Percentiles rank a stretch among this genome's conserved stretches.
These are phyloP conservation scores for Musa beccarii DNA, from an alignment of 176 grass and related monocot genomes.

Conservation along the genomic window DNA sequence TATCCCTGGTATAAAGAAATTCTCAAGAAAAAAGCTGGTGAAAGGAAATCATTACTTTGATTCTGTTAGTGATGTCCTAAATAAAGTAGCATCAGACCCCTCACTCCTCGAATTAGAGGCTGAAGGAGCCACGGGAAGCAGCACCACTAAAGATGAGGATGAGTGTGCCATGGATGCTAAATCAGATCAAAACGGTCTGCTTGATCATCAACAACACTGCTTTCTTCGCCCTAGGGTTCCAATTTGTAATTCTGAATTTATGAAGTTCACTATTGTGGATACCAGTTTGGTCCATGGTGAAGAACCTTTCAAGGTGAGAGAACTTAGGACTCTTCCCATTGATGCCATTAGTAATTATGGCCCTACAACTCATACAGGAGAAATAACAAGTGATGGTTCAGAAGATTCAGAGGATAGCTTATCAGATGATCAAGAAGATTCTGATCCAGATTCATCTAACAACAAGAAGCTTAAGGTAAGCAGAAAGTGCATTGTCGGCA, in stretches of 20 bases:
- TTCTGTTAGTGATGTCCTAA: conserved; percentile 91
- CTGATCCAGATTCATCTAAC: conserved; percentile 20
- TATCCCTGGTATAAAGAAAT: conserved; percentile 75
- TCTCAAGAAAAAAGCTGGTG: conserved; percentile 66
- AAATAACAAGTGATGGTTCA: conserved; percentile 41
- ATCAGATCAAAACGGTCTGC: conserved; percentile 27
- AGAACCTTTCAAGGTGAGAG: conserved; percentile 70
- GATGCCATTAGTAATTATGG: conserved; percentile 41
- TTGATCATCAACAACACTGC: conserved; percentile 31
- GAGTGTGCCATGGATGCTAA: conserved; percentile 34
- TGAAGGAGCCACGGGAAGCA: conserved; percentile 32
- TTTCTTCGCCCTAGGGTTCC: conserved; percentile 36
- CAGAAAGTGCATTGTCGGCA: conserved; percentile 12
- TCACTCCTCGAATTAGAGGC: conserved; percentile 51
- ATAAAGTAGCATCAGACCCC: conserved; percentile 82
- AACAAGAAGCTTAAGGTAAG: conserved; percentile 22
- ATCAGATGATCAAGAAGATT: conserved; percentile 26
- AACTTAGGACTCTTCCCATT: conserved; percentile 58
- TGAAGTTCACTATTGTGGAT: conserved; percentile 98
- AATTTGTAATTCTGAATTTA: conserved; percentile 43
- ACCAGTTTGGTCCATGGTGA: conserved; percentile 70
- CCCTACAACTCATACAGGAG: conserved; percentile 28
- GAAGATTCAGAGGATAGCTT: conserved; percentile 41
- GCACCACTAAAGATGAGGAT: conserved; percentile 37
- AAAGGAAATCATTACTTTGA: conserved; percentile 98